A percentile compares a stretch with the other conserved stretches of the same genome.
Evolutionary conservation across 2,329 filamentous ascomycete species (phyloP).

Genomic region (Cadophora sp.): DNA sequence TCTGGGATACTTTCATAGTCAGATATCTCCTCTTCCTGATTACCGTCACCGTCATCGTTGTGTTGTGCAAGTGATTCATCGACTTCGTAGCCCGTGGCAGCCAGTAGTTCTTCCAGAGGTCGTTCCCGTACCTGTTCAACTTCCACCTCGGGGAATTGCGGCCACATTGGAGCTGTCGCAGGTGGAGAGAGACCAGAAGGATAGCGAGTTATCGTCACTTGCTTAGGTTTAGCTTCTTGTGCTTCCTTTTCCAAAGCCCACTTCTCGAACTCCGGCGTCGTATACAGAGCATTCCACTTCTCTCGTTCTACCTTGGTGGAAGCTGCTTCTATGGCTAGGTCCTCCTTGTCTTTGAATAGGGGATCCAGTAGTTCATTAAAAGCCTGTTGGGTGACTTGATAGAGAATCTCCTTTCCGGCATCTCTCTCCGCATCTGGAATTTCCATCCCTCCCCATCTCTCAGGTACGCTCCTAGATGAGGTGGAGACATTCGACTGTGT

Average conservation of each 20-base stretch:
- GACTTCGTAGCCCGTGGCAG: slow-evolving; percentile 39
- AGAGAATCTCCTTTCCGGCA: slow-evolving; percentile 76
- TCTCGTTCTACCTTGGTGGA: slow-evolving; percentile 68
- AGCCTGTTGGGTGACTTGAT: slow-evolving; percentile 88
- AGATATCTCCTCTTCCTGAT: neutral
- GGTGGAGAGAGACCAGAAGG: neutral
- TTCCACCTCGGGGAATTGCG: slow-evolving; percentile 37
- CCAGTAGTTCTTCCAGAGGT: slow-evolving; percentile 41
- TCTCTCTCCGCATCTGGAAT: slow-evolving; percentile 83
- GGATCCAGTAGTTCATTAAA: slow-evolving; percentile 92
- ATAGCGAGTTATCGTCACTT: slow-evolving; percentile 1
- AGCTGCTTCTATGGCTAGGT: slow-evolving; percentile 72
- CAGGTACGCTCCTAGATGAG: slow-evolving; percentile 74
- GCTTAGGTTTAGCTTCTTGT: slow-evolving; percentile 22
- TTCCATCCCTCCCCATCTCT: slow-evolving; percentile 79
- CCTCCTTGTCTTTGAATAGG: slow-evolving; percentile 83
- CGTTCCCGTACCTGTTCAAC: slow-evolving; percentile 41
- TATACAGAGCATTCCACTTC: slow-evolving; percentile 58
- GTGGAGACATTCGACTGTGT: slow-evolving; percentile 74
- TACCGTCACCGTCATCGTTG: slow-evolving; percentile 4
- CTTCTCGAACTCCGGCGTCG: slow-evolving; percentile 49
- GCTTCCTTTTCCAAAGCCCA: slow-evolving; percentile 39
- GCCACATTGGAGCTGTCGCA: slow-evolving; percentile 27
- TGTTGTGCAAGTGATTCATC: slow-evolving; percentile 20
- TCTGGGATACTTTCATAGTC: slow-evolving; percentile 34